phyloP scores from a whole-genome alignment of 108 stramenopile species.

The Skeletonema costatum region DNA sequence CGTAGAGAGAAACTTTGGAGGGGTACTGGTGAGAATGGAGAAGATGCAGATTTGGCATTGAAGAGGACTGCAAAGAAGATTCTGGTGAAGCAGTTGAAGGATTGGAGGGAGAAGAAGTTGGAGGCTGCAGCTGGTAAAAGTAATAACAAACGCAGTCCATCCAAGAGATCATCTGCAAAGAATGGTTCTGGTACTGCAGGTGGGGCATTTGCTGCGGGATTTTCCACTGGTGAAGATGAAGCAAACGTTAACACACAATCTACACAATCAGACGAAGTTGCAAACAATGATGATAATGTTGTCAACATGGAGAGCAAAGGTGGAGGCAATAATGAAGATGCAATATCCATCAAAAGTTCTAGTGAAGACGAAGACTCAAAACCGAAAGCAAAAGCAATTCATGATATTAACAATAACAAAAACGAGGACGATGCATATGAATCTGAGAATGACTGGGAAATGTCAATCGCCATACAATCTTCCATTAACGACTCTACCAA shows the following conservation, averaged over 20 bases:
- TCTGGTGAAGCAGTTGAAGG: conserved; percentile 64
- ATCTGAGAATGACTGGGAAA: conserved; percentile 53
- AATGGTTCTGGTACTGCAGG: conserved; percentile 3
- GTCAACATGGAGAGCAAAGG: not conserved
- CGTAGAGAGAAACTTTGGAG: conserved; percentile 66
- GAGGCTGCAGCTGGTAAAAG: not conserved
- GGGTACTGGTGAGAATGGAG: conserved; percentile 31
- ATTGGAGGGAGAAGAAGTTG: conserved; percentile 34
- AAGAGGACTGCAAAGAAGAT: conserved; percentile 78
- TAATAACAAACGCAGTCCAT: conserved; percentile 5
- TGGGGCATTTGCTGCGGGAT: conserved; percentile 69
- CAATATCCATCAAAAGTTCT: conserved; percentile 2
- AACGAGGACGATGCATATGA: conserved; percentile 27
- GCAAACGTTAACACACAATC: conserved; percentile 6
- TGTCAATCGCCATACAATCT: conserved; percentile 40
- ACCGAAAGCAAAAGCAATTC: not conserved
- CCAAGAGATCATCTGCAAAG: conserved; percentile 2
- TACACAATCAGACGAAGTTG: not conserved
- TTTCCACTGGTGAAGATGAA: conserved; percentile 42
- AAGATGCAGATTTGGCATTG: conserved; percentile 40
- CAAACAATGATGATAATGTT: not conserved
- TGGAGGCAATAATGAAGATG: conserved; percentile 17
- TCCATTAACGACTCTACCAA: conserved; percentile 39
- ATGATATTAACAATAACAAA: conserved; percentile 6
- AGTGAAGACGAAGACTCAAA: conserved; percentile 3